phyloP scores from a whole-genome alignment of 106 monocot genomes.

The Dendrobium huoshanense region DNA sequence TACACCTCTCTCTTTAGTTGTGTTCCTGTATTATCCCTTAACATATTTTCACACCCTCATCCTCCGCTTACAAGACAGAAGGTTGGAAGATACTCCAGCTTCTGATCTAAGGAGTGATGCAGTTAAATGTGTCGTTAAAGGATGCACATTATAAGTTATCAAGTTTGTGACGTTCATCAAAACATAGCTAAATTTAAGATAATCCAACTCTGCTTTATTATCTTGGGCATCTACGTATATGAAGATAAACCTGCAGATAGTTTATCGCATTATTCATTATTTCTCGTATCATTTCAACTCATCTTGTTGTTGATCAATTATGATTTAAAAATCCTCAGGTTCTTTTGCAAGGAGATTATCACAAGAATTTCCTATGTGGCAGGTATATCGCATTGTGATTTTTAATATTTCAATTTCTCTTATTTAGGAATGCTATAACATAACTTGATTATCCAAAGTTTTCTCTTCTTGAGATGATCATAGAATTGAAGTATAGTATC shows the following conservation, averaged over 20 bases:
- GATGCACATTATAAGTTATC: neutral
- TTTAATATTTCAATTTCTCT: neutral
- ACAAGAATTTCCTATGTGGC: slow-evolving; percentile 94
- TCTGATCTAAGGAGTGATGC: neutral
- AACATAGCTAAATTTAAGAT: neutral
- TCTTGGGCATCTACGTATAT: neutral
- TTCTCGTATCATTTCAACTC: neutral
- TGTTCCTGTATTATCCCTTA: neutral
- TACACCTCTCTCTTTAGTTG: neutral
- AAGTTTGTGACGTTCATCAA: neutral
- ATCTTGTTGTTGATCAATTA: slow-evolving; percentile 5
- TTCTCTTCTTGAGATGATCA: neutral
- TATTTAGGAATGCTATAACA: neutral
- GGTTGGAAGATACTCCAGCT: neutral
- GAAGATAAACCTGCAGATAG: neutral
- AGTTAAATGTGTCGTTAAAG: neutral
- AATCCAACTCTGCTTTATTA: neutral
- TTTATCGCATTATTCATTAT: neutral
- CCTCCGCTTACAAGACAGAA: neutral
- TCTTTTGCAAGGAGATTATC: slow-evolving; percentile 86
- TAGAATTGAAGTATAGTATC: neutral
- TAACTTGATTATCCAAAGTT: slow-evolving; percentile 1
- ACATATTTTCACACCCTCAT: neutral
- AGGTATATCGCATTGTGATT: slow-evolving; percentile 33
- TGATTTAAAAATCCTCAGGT: slow-evolving; percentile 35